Evolutionary conservation across 371 early-diverging fungal species (phyloP).

Genomic region (Mucor irregularis): DNA sequence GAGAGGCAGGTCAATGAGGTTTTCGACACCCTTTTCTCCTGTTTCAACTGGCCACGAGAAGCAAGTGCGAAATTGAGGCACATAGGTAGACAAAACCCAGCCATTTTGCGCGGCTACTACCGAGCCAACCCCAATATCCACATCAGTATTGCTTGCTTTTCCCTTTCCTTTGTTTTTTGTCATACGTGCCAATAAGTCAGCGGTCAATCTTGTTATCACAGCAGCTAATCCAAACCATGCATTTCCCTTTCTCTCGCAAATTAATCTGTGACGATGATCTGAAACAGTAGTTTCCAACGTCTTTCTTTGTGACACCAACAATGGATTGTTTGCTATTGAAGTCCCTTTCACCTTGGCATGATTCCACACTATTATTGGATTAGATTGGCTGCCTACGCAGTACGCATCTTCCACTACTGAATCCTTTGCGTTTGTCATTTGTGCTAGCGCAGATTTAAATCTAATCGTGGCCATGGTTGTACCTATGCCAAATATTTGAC

Average conservation of each 20-base stretch:
- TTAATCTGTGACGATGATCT: slow-evolving; percentile 54
- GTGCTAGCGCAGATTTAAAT: slow-evolving; percentile 56
- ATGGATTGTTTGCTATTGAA: slow-evolving; percentile 52
- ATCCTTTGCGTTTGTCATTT: slow-evolving; percentile 34
- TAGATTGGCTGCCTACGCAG: slow-evolving; percentile 77
- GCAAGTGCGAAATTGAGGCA: slow-evolving; percentile 58
- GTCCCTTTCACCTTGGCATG: slow-evolving; percentile 63
- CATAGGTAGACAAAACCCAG: slow-evolving; percentile 62
- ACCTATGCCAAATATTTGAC: slow-evolving; percentile 82
- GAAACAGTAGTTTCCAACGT: slow-evolving; percentile 51
- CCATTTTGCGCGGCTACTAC: slow-evolving; percentile 54
- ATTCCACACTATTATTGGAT: slow-evolving; percentile 73
- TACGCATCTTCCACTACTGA: slow-evolving; percentile 34
- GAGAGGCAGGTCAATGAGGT: slow-evolving; percentile 55
- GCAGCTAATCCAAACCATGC: slow-evolving; percentile 82
- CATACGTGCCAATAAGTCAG: neutral
- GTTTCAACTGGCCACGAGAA: slow-evolving; percentile 69
- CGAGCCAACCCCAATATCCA: neutral
- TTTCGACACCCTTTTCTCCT: slow-evolving; percentile 57
- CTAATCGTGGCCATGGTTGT: slow-evolving; percentile 72
- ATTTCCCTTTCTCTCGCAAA: slow-evolving; percentile 78
- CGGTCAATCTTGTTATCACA: slow-evolving; percentile 57
- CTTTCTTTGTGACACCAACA: slow-evolving; percentile 43
- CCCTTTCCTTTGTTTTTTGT: neutral
- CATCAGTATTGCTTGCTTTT: neutral